Base-by-base conservation (phyloP, 768 basidiomycete species). In the Floccularia luteovirens region DNA sequence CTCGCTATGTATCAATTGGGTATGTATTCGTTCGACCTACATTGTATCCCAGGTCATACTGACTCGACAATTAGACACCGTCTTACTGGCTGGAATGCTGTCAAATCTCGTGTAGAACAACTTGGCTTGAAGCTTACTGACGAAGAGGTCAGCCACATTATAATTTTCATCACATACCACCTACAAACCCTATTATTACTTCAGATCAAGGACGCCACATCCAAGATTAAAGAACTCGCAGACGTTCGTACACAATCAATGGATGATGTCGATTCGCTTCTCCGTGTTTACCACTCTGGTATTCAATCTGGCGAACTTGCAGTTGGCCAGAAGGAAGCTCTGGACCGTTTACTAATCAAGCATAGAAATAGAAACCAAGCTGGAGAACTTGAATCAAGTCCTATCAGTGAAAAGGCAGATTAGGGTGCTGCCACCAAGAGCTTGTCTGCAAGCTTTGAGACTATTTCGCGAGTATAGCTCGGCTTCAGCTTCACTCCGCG, bases 61-160 rank as follows among this genome's bases (percentile, higher is more conserved):
- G 16, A n/a, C 33, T 28, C 24, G 28, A 17, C 24, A 23, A 36
- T 23, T 44, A 88, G 90, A 20, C 92, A 96, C 61, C 89, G 92
- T 53, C 71, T 97, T 45, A 97, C 92, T 5, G 94, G 94, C 35
- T 99, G 94, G 96, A 98, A 98, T 60, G 96, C 96, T 30, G 93
- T 99, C 79, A 99, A 98, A 77, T 91, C 88, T 43, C 89, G 96
- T 59, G 96, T 94, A 17, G 96, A 99, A 67, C 96, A 99, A 60
- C 79, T 99, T 33, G 85, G 90, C 43, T 75, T 99, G 43, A 71
- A 75, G 41, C 74, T 99, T 51, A 86, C 79, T 2, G 96, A 99
- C 56, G 94, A 87, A 4, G 82, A 93, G 77, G 84, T 82, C 39
- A 32, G 66, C 59, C 16, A n/a, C 16, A 13, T 22, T 22, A 33